A percentile compares a stretch with the other conserved stretches of the same genome.
Evolutionary conservation across 345 rosid species (phyloP).

Genomic region (Ailanthus altissimus): DNA sequence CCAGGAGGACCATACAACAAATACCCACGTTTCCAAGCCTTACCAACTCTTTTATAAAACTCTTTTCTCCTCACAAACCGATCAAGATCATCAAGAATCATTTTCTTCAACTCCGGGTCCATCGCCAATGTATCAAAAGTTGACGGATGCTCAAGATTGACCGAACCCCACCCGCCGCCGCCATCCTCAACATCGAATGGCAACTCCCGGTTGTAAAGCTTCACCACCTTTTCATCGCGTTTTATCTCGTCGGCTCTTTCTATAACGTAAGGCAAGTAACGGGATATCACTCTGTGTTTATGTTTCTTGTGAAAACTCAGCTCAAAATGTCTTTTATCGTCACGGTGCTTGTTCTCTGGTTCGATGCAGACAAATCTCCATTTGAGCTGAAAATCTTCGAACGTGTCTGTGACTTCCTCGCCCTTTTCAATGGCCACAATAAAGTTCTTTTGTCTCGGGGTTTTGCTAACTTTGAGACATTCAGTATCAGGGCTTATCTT

Average conservation of each 20-base stretch:
- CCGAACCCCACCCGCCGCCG: constrained; percentile 40
- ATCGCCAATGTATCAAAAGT: constrained; percentile 53
- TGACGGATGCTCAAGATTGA: constrained; percentile 52
- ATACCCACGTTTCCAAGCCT: constrained; percentile 65
- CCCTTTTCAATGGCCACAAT: constrained; percentile 37
- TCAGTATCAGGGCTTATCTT: constrained; percentile 43
- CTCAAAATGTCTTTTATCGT: constrained; percentile 36
- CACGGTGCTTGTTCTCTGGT: background rate
- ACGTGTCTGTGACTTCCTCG: constrained; percentile 38
- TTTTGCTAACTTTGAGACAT: constrained; percentile 44
- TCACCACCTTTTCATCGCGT: constrained; percentile 36
- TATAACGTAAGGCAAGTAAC: constrained; percentile 38
- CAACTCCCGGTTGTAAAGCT: constrained; percentile 38
- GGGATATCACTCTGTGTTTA: constrained; percentile 27
- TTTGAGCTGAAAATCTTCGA: constrained; percentile 26
- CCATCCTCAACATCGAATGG: constrained; percentile 28
- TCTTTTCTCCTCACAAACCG: constrained; percentile 53
- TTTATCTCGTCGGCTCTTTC: constrained; percentile 35
- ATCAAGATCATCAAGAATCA: constrained; percentile 45
- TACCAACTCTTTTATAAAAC: constrained; percentile 51
- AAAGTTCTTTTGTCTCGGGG: constrained; percentile 32
- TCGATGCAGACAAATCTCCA: constrained; percentile 35
- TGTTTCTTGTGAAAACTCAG: constrained; percentile 42
- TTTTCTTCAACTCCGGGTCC: constrained; percentile 41
- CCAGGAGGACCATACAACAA: constrained; percentile 62